phyloP scores from a whole-genome alignment of 140 eudicot species.

The Cichorium intybus region DNA sequence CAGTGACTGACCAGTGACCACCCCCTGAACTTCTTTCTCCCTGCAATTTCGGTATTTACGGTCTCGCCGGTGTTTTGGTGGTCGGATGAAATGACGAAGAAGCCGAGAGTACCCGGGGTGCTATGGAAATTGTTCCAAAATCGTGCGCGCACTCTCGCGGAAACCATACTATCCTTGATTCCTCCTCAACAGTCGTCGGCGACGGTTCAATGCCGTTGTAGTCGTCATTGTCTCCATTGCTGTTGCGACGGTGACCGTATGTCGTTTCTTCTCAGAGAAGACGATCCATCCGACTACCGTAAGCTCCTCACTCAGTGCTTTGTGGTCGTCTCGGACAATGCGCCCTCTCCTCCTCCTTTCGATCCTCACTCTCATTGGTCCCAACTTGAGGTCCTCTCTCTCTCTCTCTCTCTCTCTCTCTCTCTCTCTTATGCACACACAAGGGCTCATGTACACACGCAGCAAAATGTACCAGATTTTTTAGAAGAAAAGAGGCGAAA shows the following conservation, averaged over 20 bases:
- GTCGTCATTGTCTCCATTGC: slow-evolving; percentile 51
- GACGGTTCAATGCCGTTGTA: slow-evolving; percentile 31
- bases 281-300: slow-evolving; percentile 57
- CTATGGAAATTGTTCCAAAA: slow-evolving; percentile 55
- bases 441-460: neutral
- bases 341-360: slow-evolving; percentile 45
- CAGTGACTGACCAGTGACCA: neutral
- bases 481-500: neutral
- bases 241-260: slow-evolving; percentile 33
- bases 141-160: slow-evolving; percentile 55
- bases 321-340: slow-evolving; percentile 55
- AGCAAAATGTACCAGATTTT: neutral
- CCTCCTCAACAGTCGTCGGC: slow-evolving; percentile 28
- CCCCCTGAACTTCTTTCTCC: neutral
- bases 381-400: slow-evolving; percentile 48
- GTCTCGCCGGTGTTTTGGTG: neutral
- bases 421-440: neutral
- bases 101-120: slow-evolving; percentile 57
- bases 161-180: slow-evolving; percentile 40
- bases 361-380: slow-evolving; percentile 46
- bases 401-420: neutral
- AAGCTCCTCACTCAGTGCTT: slow-evolving; percentile 51
- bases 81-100: slow-evolving; percentile 31
- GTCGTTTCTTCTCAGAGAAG: slow-evolving; percentile 40
- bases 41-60: neutral